Conservation (phyloP, 192 early-diverging fungal genomes). For the Entomortierella chlamydospora region DNA sequence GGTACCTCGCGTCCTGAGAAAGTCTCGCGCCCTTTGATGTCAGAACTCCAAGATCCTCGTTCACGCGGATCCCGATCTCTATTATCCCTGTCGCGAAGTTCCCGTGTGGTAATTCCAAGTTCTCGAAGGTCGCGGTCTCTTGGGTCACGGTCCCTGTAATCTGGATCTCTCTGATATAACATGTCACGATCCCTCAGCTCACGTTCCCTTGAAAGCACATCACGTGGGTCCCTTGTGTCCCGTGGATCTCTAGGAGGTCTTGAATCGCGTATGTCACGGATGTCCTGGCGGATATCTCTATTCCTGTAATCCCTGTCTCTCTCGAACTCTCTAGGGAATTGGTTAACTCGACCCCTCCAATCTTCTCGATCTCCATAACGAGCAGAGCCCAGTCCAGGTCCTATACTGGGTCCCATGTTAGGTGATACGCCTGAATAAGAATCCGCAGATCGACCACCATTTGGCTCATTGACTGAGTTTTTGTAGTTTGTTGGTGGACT, state of each 20-base stretch:
- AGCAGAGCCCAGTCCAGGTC: slow-evolving; percentile 29
- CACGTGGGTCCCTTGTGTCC: slow-evolving; percentile 20
- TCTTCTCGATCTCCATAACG: slow-evolving; percentile 49
- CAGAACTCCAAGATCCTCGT: slow-evolving; percentile 27
- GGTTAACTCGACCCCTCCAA: slow-evolving; percentile 22
- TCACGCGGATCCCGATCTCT: slow-evolving; percentile 34
- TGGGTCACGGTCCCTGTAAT: slow-evolving; percentile 20
- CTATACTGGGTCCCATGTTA: slow-evolving; percentile 20
- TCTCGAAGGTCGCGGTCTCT: slow-evolving; percentile 41
- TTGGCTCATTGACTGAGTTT: slow-evolving; percentile 13
- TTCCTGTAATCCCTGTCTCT: slow-evolving; percentile 33
- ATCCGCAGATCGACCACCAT: slow-evolving; percentile 29
- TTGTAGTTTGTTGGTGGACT: slow-evolving; percentile 28
- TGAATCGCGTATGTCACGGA: slow-evolving; percentile 34
- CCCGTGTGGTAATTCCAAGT: slow-evolving; percentile 32
- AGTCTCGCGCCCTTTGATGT: slow-evolving; percentile 17
- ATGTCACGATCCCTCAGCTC: slow-evolving; percentile 31
- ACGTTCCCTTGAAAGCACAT: slow-evolving; percentile 3
- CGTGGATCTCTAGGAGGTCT: slow-evolving; percentile 26
- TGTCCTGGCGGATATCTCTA: slow-evolving; percentile 30
- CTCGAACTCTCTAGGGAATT: slow-evolving; percentile 42
- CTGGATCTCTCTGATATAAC: slow-evolving; percentile 6
- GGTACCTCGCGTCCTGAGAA: slow-evolving; percentile 21
- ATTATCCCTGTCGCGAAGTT: slow-evolving; percentile 35
- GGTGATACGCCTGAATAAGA: slow-evolving; percentile 19